Base-by-base conservation (phyloP, 768 basidiomycete species). In the Vararia minispora region DNA sequence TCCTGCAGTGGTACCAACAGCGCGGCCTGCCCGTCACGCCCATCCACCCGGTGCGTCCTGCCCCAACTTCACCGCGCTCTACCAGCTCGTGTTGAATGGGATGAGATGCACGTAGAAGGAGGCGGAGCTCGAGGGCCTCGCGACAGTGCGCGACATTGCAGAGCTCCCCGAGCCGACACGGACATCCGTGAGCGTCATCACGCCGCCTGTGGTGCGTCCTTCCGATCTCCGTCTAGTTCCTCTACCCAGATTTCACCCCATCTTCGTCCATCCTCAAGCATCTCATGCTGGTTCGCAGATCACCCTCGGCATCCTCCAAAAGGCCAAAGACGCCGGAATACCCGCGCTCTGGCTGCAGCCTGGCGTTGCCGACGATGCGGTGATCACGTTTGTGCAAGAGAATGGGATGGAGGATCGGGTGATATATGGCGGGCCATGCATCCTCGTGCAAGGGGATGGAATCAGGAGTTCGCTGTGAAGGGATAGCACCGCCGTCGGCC, bases 281-380 rank as follows among this genome's bases (percentile, higher is more conserved):
- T 27, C 26, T 33, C 16, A 28, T 13, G 28, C 41, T 44, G 28
- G 28, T 16, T 13, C 37, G 11, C 47, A 88, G 83, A 61, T 89
- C 28, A 89, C 86, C 8, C 69, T 87, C 32, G 63, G 61, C 17
- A 46, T 87, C 38, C 58, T 89, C 49, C 62, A 79, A 53, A 66
- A 76, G 41, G 81, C 79, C 6, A 77, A 78, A 55, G 66, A 67
- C n/a, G 69, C 75, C n/a, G 57, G 58, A n/a, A 57, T 86, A n/a
- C 80, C 78, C 5, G 69, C 77, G 3, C 65, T 90, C 30, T 94
- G 90, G 90, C 70, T 92, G 22, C 90, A 94, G 55, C 90, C 90
- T 6, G 88, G 88, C 16, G 85, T 88, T 6, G 77, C 81, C 46
- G 79, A 87, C 49, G 68, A 63, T 12, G 58, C 59, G 3, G 85